Evolutionary conservation across 73 alveolate genomes (phyloP).

Genomic region (Paramecium pentaurelia): DNA sequence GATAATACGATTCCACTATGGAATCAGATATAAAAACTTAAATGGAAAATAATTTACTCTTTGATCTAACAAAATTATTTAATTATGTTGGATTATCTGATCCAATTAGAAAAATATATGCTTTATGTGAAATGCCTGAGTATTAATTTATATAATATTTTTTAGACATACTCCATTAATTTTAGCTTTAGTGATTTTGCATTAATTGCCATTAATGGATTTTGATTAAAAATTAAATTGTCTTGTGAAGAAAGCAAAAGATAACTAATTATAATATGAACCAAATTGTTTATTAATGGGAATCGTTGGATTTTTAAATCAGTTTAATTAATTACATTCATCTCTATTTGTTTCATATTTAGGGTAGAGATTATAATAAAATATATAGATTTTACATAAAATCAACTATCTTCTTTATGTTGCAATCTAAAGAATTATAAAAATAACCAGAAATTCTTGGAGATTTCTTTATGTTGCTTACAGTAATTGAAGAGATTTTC

Average conservation of each 20-base stretch:
- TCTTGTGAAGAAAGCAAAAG: background rate
- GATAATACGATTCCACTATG: constrained; percentile 22
- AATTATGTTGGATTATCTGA: constrained; percentile 55
- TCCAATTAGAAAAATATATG: constrained; percentile 46
- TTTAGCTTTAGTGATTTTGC: background rate
- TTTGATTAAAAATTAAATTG: constrained; percentile 14
- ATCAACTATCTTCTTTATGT: constrained; percentile 18
- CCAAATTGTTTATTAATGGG: constrained; percentile 57
- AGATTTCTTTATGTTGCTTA: background rate
- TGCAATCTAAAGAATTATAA: background rate
- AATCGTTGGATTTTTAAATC: constrained; percentile 18
- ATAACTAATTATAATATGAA: background rate
- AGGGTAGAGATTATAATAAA: background rate
- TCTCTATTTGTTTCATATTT: constrained; percentile 10
- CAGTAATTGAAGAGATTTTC: constrained; percentile 20
- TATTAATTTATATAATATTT: background rate
- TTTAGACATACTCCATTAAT: constrained; percentile 20
- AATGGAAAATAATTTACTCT: constrained; percentile 47
- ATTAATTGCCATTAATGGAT: constrained; percentile 34
- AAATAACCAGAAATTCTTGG: constrained; percentile 2
- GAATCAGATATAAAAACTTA: constrained; percentile 16
- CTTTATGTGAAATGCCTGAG: constrained; percentile 37
- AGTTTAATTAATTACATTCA: constrained; percentile 32
- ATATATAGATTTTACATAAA: background rate
- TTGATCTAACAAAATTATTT: constrained; percentile 35